Percentiles rank a stretch among this genome's conserved stretches.
These are phyloP conservation scores for Cryptosporidium felis DNA, from an alignment of 169 alveolate genomes.

Conservation along the genomic window DNA sequence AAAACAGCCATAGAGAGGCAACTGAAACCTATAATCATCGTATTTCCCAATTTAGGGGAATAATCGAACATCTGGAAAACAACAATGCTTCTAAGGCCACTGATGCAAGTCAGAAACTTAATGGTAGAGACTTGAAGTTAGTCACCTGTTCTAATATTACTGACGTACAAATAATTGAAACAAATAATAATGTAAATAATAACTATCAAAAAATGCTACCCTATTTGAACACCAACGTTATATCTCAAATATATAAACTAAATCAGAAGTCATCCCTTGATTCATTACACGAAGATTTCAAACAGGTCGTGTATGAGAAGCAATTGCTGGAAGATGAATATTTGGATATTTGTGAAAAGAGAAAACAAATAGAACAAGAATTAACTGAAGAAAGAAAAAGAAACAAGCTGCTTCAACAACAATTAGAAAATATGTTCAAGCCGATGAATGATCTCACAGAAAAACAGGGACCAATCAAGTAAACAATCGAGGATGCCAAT, in stretches of 20 bases:
- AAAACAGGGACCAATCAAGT: slow-evolving; percentile 28
- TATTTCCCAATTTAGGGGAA: neutral
- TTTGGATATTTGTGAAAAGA: neutral
- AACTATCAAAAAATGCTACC: neutral
- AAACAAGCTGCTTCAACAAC: slow-evolving; percentile 34
- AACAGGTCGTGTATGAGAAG: slow-evolving; percentile 9
- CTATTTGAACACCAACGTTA: neutral
- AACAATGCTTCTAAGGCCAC: no score
- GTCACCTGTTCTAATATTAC: no score
- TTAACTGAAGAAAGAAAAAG: slow-evolving; percentile 26
- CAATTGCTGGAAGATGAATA: slow-evolving; percentile 57
- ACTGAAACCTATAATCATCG: neutral
- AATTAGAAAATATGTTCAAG: slow-evolving; percentile 30
- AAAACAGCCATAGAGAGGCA: neutral
- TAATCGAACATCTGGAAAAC: slow-evolving; percentile 2
- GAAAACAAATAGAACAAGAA: neutral
- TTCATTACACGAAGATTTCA: slow-evolving; percentile 33
- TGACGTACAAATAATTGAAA: no score
- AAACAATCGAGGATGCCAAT: neutral
- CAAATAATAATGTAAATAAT: no score
- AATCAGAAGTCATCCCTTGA: neutral
- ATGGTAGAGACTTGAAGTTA: no score
- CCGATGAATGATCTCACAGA: neutral
- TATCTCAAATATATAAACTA: neutral
- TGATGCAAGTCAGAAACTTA: no score